These are phyloP conservation scores for Dioszegia hungarica DNA, from an alignment of 768 basidiomycete species.

Conservation along the genomic window DNA sequence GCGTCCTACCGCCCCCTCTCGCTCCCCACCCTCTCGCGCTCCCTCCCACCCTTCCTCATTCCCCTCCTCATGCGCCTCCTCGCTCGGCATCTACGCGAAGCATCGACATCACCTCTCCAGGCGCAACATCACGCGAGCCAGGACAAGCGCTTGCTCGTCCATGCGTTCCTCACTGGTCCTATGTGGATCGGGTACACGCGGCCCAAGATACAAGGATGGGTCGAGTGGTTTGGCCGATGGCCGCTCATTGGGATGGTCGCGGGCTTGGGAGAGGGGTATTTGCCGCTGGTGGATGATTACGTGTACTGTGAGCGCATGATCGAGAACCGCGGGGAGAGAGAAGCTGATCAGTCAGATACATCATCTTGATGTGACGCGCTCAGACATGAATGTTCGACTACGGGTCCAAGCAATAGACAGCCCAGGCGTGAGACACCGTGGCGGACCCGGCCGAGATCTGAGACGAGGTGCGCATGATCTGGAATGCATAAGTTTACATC, in stretches of 20 bases:
- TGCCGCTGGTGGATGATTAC: slow-evolving; percentile 45
- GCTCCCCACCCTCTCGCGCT: slow-evolving; percentile 51
- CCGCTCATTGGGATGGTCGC: slow-evolving; percentile 40
- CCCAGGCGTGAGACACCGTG: too few relatives aligned
- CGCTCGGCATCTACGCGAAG: slow-evolving; percentile 68
- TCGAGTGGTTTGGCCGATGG: slow-evolving; percentile 26
- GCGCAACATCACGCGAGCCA: slow-evolving; percentile 67
- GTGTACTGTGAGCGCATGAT: slow-evolving; percentile 40
- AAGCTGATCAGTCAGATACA: slow-evolving; percentile 14
- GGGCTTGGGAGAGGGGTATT: slow-evolving; percentile 41
- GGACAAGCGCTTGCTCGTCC: slow-evolving; percentile 73
- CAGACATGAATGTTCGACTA: too few relatives aligned
- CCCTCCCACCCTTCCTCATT: slow-evolving; percentile 61
- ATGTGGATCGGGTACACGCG: slow-evolving; percentile 59
- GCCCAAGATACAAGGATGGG: slow-evolving; percentile 34
- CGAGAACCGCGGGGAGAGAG: neutral
- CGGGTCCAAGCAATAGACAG: too few relatives aligned
- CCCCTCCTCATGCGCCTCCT: slow-evolving; percentile 67
- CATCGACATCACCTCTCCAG: slow-evolving; percentile 57
- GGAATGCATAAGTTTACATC: too few relatives aligned
- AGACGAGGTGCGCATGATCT: too few relatives aligned
- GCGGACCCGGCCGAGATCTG: too few relatives aligned
- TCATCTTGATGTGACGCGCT: slow-evolving; percentile 10
- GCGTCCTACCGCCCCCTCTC: slow-evolving; percentile 15
- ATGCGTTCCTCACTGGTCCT: slow-evolving; percentile 73